A percentile compares a stretch with the other conserved stretches of the same genome.
These are phyloP conservation scores for Panaeolus cyanescens DNA, from an alignment of 768 basidiomycete species.

Conservation along the genomic window DNA sequence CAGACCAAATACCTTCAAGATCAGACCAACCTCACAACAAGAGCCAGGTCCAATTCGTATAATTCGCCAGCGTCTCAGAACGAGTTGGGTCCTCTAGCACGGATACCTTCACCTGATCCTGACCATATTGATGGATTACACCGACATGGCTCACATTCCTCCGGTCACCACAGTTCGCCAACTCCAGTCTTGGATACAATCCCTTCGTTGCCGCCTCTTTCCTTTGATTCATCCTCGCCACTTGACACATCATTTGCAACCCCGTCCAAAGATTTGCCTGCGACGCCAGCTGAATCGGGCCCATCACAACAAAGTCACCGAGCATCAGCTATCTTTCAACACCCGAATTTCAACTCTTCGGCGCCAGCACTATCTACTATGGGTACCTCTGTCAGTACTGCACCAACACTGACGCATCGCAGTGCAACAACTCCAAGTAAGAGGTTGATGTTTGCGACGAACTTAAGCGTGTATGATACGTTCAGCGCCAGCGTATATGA, in stretches of 20 bases:
- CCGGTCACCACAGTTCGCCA: constrained; percentile 30
- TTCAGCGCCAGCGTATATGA: constrained; percentile 92
- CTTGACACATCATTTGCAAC: constrained; percentile 28
- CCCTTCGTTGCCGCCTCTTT: constrained; percentile 63
- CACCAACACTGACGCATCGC: constrained; percentile 66
- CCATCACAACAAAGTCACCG: constrained; percentile 47
- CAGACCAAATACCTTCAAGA: constrained; percentile 60
- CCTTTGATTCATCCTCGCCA: constrained; percentile 49
- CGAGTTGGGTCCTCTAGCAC: constrained; percentile 76
- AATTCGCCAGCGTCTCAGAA: constrained; percentile 51
- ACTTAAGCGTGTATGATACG: constrained; percentile 95
- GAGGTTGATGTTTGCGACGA: constrained; percentile 85
- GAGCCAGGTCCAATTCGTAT: constrained; percentile 85
- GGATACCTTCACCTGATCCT: constrained; percentile 81
- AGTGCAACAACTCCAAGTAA: constrained; percentile 72
- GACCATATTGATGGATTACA: constrained; percentile 89
- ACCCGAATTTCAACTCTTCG: constrained; percentile 85
- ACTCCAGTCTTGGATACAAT: constrained; percentile 33
- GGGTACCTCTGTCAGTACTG: constrained; percentile 26
- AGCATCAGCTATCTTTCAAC: constrained; percentile 63
- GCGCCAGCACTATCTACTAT: constrained; percentile 81
- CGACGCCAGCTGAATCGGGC: constrained; percentile 22
- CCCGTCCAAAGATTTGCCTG: constrained; percentile 40
- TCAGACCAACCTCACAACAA: constrained; percentile 42
- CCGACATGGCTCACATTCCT: constrained; percentile 61